These are phyloP conservation scores for Kwoniella sp. DNA, from an alignment of 768 basidiomycete genomes.

Conservation along the genomic window DNA sequence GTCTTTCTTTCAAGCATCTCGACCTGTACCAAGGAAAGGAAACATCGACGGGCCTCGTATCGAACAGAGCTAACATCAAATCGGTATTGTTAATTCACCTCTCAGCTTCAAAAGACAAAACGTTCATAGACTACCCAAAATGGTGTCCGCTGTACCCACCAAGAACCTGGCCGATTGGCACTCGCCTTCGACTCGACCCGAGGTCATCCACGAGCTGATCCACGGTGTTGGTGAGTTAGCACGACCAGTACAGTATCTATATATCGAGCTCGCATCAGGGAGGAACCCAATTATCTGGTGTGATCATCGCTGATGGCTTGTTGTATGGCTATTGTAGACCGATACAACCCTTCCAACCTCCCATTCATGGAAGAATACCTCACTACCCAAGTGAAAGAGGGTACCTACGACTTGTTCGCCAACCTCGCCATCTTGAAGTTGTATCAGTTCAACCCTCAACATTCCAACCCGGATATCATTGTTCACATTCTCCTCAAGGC, in stretches of 20 bases:
- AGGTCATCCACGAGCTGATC: slow-evolving; percentile 79
- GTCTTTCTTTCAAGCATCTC: too few species aligned
- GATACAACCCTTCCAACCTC: slow-evolving; percentile 95
- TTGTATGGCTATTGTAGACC: too few species aligned
- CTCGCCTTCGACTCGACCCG: slow-evolving; percentile 72
- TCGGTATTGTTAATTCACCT: too few species aligned
- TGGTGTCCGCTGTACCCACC: slow-evolving; percentile 34
- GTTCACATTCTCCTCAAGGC: slow-evolving; percentile 80
- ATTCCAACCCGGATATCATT: slow-evolving; percentile 89
- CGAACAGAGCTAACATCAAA: too few species aligned
- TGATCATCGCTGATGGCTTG: too few species aligned
- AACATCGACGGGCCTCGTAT: too few species aligned
- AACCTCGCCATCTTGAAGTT: slow-evolving; percentile 93
- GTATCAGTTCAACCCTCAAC: slow-evolving; percentile 95
- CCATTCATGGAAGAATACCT: slow-evolving; percentile 94
- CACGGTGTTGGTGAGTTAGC: slow-evolving; percentile 54
- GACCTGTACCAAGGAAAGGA: too few species aligned
- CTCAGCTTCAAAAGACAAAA: background rate
- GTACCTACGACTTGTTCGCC: slow-evolving; percentile 90
- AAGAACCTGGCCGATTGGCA: slow-evolving; percentile 53
- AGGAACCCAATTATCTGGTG: too few species aligned
- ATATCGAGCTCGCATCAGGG: too few species aligned
- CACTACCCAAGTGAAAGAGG: slow-evolving; percentile 85
- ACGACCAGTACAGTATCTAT: too few species aligned
- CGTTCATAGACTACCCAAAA: background rate